Percentiles rank a stretch among this genome's conserved stretches.
phyloP scores from a whole-genome alignment of 805 yeast genomes.

The Candida sanyiensis region DNA sequence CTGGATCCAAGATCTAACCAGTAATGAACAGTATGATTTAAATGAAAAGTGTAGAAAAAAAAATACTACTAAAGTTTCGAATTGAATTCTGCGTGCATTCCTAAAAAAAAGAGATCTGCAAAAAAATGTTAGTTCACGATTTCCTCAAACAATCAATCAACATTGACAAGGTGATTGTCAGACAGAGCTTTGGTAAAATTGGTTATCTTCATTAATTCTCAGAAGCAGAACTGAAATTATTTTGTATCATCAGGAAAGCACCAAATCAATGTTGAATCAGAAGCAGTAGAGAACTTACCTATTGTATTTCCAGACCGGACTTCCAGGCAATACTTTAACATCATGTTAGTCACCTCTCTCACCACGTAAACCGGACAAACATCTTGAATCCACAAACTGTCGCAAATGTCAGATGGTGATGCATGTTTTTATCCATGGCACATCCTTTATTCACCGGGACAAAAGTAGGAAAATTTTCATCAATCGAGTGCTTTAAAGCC shows the following conservation, averaged over 20 bases:
- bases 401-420: slow-evolving; percentile 83
- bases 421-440: slow-evolving; percentile 86
- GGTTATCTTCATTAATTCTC: slow-evolving; percentile 74
- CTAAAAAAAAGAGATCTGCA: no score
- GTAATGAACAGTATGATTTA: background rate
- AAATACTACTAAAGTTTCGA: no score
- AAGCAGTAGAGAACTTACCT: slow-evolving; percentile 1
- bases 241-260: slow-evolving; percentile 52
- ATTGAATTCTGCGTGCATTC: no score
- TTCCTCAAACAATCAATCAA: background rate
- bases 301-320: background rate
- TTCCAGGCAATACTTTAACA: no score
- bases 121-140: background rate
- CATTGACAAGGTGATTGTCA: no score
- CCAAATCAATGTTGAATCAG: background rate
- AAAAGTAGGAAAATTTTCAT: slow-evolving; percentile 11
- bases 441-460: slow-evolving; percentile 54
- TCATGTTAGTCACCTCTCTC: no score
- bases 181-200: slow-evolving; percentile 52
- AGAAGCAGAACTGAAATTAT: slow-evolving; percentile 94
- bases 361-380: no score
- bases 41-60: background rate
- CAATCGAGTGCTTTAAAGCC: no score
- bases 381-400: background rate
- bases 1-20: background rate